phyloP scores from a whole-genome alignment of 179 eudicot genomes.

The Spinacia oleracea region DNA sequence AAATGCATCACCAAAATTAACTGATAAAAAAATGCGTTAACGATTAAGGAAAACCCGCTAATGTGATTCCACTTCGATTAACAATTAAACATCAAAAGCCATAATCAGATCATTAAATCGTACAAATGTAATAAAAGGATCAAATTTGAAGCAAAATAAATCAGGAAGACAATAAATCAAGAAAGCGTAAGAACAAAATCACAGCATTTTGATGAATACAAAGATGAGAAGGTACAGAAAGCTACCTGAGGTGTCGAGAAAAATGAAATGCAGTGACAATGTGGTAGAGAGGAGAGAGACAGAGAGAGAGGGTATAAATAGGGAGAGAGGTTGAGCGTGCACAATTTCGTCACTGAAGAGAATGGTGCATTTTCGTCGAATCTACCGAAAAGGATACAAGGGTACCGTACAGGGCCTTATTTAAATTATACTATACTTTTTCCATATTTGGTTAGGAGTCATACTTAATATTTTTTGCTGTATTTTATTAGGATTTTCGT shows the following conservation, averaged over 20 bases:
- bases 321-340: conserved; percentile 3
- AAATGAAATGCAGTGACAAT: background rate
- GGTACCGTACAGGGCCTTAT: too few relatives aligned
- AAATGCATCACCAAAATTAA: too few relatives aligned
- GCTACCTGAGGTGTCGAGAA: background rate
- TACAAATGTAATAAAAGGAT: too few relatives aligned
- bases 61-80: too few relatives aligned
- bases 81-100: too few relatives aligned
- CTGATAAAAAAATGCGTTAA: too few relatives aligned
- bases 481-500: too few relatives aligned
- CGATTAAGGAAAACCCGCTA: too few relatives aligned
- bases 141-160: background rate
- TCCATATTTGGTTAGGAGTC: too few relatives aligned
- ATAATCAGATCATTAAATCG: too few relatives aligned
- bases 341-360: background rate
- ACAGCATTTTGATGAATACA: background rate
- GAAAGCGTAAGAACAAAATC: background rate
- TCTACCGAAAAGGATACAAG: background rate
- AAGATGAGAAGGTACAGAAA: background rate
- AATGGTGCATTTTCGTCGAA: background rate
- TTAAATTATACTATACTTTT: too few relatives aligned
- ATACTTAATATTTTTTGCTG: too few relatives aligned
- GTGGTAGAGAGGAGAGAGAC: background rate
- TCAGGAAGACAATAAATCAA: background rate
- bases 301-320: conserved; percentile 1